Percentiles rank a stretch among this genome's conserved stretches.
These are phyloP conservation scores for Triticum aestivum DNA, from an alignment of 176 grass and related monocot genomes.

Conservation along the genomic window DNA sequence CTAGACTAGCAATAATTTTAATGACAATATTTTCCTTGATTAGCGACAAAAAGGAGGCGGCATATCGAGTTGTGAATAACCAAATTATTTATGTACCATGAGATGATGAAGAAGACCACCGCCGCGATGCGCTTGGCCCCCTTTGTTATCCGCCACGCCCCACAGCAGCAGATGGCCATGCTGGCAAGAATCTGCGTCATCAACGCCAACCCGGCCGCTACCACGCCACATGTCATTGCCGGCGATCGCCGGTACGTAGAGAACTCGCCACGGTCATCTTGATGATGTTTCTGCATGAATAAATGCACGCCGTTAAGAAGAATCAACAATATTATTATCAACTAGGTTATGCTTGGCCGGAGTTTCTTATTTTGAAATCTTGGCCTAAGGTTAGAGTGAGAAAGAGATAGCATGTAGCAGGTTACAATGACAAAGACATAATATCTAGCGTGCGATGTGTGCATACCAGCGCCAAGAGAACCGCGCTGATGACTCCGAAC, in stretches of 20 bases:
- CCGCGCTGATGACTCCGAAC: background rate
- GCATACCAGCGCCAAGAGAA: background rate
- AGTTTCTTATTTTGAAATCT: background rate
- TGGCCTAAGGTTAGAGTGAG: background rate
- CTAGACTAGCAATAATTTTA: background rate
- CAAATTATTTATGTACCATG: background rate
- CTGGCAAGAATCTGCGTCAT: background rate
- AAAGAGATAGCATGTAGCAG: background rate
- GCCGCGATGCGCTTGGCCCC: background rate
- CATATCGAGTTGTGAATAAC: background rate
- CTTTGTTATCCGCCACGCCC: background rate
- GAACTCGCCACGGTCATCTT: background rate
- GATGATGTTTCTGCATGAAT: background rate
- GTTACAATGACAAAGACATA: background rate
- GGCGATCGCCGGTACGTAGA: background rate
- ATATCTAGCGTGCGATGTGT: background rate
- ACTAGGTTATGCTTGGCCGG: background rate
- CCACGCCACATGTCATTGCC: background rate
- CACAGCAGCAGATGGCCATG: background rate
- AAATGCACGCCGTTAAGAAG: background rate
- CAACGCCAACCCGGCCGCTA: background rate
- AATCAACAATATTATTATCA: background rate
- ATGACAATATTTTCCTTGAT: background rate
- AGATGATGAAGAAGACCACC: background rate
- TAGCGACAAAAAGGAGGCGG: background rate